Percentiles rank a stretch among this genome's conserved stretches.
Conservation (phyloP, 148 eudicot genomes). For the Polygonum aviculare region DNA sequence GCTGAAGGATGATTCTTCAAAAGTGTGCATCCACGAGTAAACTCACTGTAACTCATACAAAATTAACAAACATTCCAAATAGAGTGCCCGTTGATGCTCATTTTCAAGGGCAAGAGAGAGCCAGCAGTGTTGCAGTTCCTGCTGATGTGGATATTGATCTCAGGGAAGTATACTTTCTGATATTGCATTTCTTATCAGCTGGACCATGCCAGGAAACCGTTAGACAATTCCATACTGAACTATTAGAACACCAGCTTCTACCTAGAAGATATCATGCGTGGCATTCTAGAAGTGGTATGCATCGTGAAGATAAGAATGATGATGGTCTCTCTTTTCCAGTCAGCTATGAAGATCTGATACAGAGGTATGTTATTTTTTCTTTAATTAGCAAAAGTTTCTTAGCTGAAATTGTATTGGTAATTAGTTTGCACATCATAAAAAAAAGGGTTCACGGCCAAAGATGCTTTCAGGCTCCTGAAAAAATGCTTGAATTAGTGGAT, state of each 20-base stretch:
- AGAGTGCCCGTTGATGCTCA: constrained; percentile 34
- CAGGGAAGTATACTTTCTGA: constrained; percentile 80
- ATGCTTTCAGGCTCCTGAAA: not conserved
- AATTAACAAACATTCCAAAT: constrained; percentile 19
- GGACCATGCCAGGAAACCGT: constrained; percentile 84
- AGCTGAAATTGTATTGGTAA: not conserved
- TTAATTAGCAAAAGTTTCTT: not conserved
- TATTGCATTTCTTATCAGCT: constrained; percentile 74
- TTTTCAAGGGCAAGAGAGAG: constrained; percentile 35
- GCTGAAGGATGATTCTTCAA: constrained; percentile 26
- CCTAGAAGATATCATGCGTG: constrained; percentile 98
- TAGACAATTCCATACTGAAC: constrained; percentile 54
- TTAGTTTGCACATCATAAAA: constrained; percentile 5
- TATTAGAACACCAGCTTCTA: constrained; percentile 72
- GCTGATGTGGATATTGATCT: constrained; percentile 65
- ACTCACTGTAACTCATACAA: constrained; percentile 16
- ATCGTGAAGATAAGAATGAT: constrained; percentile 44
- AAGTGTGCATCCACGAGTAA: constrained; percentile 23
- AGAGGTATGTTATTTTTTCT: constrained; percentile 35
- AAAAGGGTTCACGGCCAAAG: not conserved
- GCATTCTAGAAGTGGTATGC: constrained; percentile 61
- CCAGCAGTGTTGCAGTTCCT: constrained; percentile 26
- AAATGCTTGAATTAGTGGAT: not conserved
- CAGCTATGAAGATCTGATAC: constrained; percentile 42
- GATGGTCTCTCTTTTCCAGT: constrained; percentile 75